Conservation (phyloP, 768 basidiomycete genomes). For the Podaxis rugospora region DNA sequence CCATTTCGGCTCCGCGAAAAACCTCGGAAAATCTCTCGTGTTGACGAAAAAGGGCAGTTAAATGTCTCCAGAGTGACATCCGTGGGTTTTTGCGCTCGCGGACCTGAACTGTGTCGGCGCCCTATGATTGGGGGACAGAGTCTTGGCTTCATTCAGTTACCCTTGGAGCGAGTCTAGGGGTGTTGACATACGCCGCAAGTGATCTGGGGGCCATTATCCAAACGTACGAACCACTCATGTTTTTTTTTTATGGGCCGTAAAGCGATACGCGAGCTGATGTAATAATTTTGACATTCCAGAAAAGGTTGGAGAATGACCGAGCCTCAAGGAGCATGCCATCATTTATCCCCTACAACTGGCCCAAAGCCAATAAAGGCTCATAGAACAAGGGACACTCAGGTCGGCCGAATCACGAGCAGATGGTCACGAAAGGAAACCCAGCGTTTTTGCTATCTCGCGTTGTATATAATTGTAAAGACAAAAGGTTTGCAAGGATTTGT, state of each 20-base stretch:
- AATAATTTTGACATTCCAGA: background rate
- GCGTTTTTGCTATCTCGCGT: background rate
- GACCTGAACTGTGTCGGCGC: background rate
- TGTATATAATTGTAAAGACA: background rate
- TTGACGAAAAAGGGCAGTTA: too few species aligned
- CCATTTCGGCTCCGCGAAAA: background rate
- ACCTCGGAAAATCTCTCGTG: background rate
- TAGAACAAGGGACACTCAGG: background rate
- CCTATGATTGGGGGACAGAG: background rate
- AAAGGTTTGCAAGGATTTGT: background rate
- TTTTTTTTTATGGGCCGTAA: background rate
- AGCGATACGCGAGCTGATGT: background rate
- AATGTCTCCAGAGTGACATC: background rate
- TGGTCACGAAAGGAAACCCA: background rate
- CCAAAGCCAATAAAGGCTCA: background rate
- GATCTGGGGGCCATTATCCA: background rate
- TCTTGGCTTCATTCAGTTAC: background rate
- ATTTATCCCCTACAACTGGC: background rate
- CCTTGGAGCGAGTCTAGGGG: background rate
- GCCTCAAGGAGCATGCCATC: background rate
- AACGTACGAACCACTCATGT: too few species aligned
- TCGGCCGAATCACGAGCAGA: background rate
- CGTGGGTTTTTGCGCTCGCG: background rate
- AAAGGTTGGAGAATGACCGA: background rate
- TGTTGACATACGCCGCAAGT: background rate